phyloP scores from a whole-genome alignment of 805 yeast genomes.

The Ogataea philodendri region DNA sequence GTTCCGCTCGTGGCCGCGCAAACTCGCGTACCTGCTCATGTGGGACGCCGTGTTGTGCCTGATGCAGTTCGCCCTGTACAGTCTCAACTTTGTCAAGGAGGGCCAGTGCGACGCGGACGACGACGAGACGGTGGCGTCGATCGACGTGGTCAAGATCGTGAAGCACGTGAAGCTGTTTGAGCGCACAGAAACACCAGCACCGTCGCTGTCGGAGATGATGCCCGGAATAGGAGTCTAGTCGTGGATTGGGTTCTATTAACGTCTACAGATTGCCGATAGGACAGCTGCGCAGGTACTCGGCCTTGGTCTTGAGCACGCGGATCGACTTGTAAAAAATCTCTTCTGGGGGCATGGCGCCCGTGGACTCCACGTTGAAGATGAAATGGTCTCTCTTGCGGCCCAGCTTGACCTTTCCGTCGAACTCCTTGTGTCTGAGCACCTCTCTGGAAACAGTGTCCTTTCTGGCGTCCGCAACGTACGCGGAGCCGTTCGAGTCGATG shows the following conservation, averaged over 20 bases:
- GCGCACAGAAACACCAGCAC: conserved; percentile 7
- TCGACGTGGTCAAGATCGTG: conserved; percentile 8
- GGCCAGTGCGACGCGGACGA: conserved; percentile 27
- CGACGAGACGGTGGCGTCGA: conserved; percentile 11
- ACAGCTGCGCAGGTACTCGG: conserved; percentile 72
- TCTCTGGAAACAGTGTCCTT: conserved; percentile 97
- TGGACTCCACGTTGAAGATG: conserved; percentile 89
- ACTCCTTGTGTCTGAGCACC: conserved; percentile 90
- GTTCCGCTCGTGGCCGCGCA: conserved; percentile 27
- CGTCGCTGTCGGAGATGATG: conserved; percentile 17
- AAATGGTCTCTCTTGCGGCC: conserved; percentile 93
- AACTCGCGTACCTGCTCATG: conserved; percentile 27
- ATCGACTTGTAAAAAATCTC: conserved; percentile 92
- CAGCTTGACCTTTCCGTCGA: conserved; percentile 80
- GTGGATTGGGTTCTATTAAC: background rate
- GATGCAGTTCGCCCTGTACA: conserved; percentile 31
- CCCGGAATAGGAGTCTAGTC: conserved; percentile 6
- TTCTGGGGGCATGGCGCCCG: conserved; percentile 97
- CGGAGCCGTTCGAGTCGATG: conserved; percentile 62
- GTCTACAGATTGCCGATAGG: conserved; percentile 52
- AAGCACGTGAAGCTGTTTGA: conserved; percentile 2
- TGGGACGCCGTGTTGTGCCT: conserved; percentile 33
- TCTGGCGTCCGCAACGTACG: conserved; percentile 84
- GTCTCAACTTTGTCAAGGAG: conserved; percentile 33
- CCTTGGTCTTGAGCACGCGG: conserved; percentile 80